Evolutionary conservation across 768 basidiomycete genomes (phyloP), one percentile per base, ranked within the genome.

Genomic region (Russula virescens): DNA sequence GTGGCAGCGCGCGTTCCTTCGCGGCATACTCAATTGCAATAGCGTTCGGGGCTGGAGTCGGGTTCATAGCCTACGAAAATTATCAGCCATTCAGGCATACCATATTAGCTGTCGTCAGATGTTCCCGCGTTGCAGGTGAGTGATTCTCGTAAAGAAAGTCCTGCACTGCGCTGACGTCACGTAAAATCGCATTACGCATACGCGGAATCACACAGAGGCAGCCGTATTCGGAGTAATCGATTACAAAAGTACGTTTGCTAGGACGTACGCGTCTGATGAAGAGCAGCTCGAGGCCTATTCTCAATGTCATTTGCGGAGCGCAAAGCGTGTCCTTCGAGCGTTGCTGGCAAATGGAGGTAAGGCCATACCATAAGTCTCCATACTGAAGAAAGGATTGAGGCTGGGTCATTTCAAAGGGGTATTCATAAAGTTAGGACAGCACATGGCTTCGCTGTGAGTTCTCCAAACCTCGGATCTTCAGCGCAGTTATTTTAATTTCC

Each of bases 381-480:
- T 61, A 25, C 25, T 26, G 21, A 26, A 63, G 31, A 46, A 46
- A 43, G 19, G 16, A 14, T 47, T 63, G 19, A 65, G 56, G 31
- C 10, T 47, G 43, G 28, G 66, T 26, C 45, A 6, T 58, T 16
- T 62, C 6, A 61, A 38, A 86, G 89, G 89, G 19, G 83, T 94
- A 25, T 93, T 90, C 72, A 91, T 94, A 69, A 92, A 94, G 71
- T 73, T 93, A 69, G 97, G 95, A 2, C 96, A 99, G 67, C 89
- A 86, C 78, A 87, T 88, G 76, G 90, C 89, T 71, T 88, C 77
- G 71, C 79, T 73, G 77, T 91, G 64, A 68, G 80, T 76, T 56
- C 52, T 13, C 26, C 54, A 50, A 38, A 31, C 35, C 16, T 45
- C 10, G 6, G 43, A 18, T 19, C 40, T 49, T 57, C 14, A 31